These are phyloP conservation scores for Boletellus sp. DNA, from an alignment of 768 basidiomycete species.

Conservation along the genomic window DNA sequence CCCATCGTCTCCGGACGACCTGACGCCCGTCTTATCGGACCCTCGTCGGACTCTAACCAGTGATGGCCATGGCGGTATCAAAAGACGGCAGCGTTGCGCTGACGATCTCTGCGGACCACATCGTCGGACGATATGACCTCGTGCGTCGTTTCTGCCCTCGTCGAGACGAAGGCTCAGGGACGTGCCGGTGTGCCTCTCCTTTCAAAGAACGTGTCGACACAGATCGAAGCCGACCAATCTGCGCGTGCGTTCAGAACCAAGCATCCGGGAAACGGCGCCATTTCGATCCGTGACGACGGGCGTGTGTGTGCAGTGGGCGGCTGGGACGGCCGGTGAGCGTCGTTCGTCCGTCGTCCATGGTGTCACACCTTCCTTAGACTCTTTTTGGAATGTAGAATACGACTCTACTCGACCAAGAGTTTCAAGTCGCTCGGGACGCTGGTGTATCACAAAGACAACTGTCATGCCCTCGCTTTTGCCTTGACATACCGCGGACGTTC, in stretches of 20 bases:
- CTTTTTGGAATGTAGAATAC: slow-evolving; percentile 47
- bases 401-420: slow-evolving; percentile 76
- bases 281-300: slow-evolving; percentile 75
- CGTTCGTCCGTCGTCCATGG: neutral
- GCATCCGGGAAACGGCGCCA: slow-evolving; percentile 71
- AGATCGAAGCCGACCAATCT: slow-evolving; percentile 17
- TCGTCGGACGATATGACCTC: slow-evolving; percentile 60
- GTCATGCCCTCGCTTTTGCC: slow-evolving; percentile 76
- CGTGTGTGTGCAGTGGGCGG: slow-evolving; percentile 84
- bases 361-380: neutral
- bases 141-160: slow-evolving; percentile 38
- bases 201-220: slow-evolving; percentile 7
- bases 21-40: neutral
- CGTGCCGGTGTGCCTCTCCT: neutral
- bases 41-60: no score
- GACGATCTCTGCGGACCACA: slow-evolving; percentile 83
- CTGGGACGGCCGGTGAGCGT: slow-evolving; percentile 87
- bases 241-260: slow-evolving; percentile 54
- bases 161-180: no score
- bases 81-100: slow-evolving; percentile 56
- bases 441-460: slow-evolving; percentile 73
- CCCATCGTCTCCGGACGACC: no score
- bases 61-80: slow-evolving; percentile 84
- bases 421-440: slow-evolving; percentile 84
- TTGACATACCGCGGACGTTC: slow-evolving; percentile 14